Evolutionary conservation across 352 stramenopile genomes (phyloP), one percentile per base, ranked within the genome.

Genomic region (Elongisporangium anandrum): DNA sequence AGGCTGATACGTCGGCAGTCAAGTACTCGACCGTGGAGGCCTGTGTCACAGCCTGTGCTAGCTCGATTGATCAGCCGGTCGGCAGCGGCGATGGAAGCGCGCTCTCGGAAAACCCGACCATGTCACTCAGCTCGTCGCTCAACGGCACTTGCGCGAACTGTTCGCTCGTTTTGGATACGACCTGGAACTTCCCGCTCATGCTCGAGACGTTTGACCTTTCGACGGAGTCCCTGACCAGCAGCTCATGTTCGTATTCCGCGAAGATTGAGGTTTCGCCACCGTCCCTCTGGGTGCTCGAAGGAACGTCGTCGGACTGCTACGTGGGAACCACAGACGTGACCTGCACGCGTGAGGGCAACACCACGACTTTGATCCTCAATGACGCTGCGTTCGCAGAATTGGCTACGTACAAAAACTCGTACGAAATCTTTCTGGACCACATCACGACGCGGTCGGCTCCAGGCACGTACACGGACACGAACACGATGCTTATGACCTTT

Each of bases 111-210:
- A 64, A 71, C 29, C 63, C 70, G n/a, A 65, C 45, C 34, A 73
- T 92, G 50, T 66, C 48, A 9, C 63, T 92, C 45, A 50, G 48
- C 2, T 83, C 83, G 47, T 78, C 68, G n/a, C 65, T 80, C 16
- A 84, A 88, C 29, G 84, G 84, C 63, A 94, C 81, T 57, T 94
- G 84, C 50, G 58, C 59, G 29, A 77, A 90, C 64, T 94, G 84
- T 61, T 79, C 78, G 50, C 69, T 89, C 52, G 66, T 84, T 29
- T 64, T 77, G 8, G 50, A 61, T 38, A 88, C 80, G 50, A 66
- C 26, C 9, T 94, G 85, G 67, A 85, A 92, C 62, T 94, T 94
- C 52, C 84, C 84, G 3, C 68, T 73, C 52, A 76, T 92, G 68
- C 72, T 94, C 39, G 57, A 71, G 29, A 75, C 77, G n/a, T 88